phyloP scores from a whole-genome alignment of 2,329 filamentous ascomycete genomes.

The Sarocladium oryzae region DNA sequence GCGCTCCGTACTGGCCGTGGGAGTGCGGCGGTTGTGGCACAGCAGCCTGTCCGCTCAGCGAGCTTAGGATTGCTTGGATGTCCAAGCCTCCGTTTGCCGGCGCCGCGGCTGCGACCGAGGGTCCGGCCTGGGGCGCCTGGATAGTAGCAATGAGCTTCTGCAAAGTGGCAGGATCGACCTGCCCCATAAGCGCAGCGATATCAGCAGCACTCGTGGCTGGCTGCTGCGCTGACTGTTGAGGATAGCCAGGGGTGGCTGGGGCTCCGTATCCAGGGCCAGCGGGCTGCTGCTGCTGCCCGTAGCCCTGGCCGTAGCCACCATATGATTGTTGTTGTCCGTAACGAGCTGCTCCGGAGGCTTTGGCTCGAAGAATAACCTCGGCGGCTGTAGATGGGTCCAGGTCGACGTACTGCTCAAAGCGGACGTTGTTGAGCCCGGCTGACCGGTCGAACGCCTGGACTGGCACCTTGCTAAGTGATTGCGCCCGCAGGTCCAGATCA shows the following conservation, averaged over 20 bases:
- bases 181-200: constrained; percentile 58
- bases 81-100: constrained; percentile 28
- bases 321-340: constrained; percentile 28
- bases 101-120: constrained; percentile 15
- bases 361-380: constrained; percentile 71
- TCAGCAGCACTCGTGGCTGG: constrained; percentile 35
- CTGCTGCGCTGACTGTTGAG: constrained; percentile 25
- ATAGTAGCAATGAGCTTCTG: constrained; percentile 63
- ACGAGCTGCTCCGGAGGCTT: constrained; percentile 32
- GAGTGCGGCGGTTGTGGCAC: constrained; percentile 18
- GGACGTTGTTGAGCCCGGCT: constrained; percentile 65
- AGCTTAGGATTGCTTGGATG: constrained; percentile 40
- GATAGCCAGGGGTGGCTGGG: constrained; percentile 24
- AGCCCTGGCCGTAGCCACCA: constrained; percentile 19
- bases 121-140: constrained; percentile 20
- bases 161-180: constrained; percentile 62
- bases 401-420: constrained; percentile 82
- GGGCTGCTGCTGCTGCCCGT: constrained; percentile 16
- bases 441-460: constrained; percentile 82
- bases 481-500: constrained; percentile 64
- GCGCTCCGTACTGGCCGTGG: constrained; percentile 21
- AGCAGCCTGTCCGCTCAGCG: constrained; percentile 24
- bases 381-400: constrained; percentile 73
- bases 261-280: constrained; percentile 13
- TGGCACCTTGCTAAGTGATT: constrained; percentile 66